phyloP scores from a whole-genome alignment of 495 filamentous ascomycete species.

The Annulohypoxylon bovei region DNA sequence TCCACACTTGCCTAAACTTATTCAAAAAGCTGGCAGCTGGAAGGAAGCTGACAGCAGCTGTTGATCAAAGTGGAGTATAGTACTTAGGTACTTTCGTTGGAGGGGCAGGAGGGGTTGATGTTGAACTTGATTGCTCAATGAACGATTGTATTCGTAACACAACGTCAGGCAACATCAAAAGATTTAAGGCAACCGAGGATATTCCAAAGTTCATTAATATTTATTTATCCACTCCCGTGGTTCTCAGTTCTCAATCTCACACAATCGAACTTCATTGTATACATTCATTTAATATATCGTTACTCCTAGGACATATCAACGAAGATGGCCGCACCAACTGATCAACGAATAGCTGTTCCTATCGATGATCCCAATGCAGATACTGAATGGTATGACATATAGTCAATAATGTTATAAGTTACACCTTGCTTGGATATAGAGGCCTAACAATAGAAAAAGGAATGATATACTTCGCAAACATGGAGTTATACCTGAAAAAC shows the following conservation, averaged over 20 bases:
- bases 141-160: background rate
- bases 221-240: background rate
- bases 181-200: background rate
- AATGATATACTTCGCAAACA: conserved; percentile 99
- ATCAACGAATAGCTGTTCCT: conserved; percentile 75
- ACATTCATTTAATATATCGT: background rate
- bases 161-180: conserved; percentile 22
- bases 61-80: background rate
- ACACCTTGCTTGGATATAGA: background rate
- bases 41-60: background rate
- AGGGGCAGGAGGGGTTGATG: conserved; percentile 16
- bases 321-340: conserved; percentile 77
- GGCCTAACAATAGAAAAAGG: conserved; percentile 61
- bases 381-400: conserved; percentile 84
- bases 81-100: background rate
- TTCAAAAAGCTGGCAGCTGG: background rate
- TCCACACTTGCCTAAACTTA: conserved; percentile 15
- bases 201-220: background rate
- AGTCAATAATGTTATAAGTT: background rate
- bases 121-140: background rate
- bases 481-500: conserved; percentile 94
- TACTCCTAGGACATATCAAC: background rate
- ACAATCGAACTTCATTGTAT: background rate
- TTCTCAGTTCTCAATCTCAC: background rate
- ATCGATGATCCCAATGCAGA: conserved; percentile 96